Conservation (phyloP, 371 early-diverging fungal species). For the Mucor racemosus region DNA sequence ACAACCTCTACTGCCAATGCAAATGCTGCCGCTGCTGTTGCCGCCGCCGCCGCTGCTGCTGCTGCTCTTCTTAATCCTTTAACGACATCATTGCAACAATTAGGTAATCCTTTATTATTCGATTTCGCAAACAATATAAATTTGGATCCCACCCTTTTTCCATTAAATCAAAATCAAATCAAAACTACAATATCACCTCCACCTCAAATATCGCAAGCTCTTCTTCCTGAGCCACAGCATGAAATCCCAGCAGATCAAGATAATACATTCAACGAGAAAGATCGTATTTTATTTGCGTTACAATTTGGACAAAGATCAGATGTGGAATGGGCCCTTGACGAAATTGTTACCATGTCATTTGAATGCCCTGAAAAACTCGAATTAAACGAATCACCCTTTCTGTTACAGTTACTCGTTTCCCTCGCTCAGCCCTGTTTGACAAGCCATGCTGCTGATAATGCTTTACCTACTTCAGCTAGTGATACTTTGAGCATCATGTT, state of each 20-base stretch:
- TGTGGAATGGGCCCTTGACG: conserved; percentile 84
- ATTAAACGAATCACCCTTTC: conserved; percentile 64
- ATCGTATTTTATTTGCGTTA: conserved; percentile 76
- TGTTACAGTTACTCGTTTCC: conserved; percentile 57
- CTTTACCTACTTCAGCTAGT: conserved; percentile 18
- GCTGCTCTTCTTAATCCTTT: neutral
- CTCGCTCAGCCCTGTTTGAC: conserved; percentile 26
- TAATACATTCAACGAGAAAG: conserved; percentile 44
- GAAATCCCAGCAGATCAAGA: neutral
- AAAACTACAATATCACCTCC: neutral
- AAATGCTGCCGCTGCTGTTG: neutral
- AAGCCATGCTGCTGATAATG: conserved; percentile 16
- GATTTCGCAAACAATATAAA: conserved; percentile 13
- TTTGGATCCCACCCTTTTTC: conserved; percentile 2
- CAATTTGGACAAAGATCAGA: conserved; percentile 67
- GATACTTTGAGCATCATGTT: conserved; percentile 22
- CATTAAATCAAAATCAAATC: neutral
- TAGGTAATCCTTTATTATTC: conserved; percentile 10
- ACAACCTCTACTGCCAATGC: neutral
- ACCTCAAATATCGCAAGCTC: neutral
- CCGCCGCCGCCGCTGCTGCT: neutral
- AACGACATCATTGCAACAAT: neutral
- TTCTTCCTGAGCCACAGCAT: neutral
- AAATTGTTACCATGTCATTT: conserved; percentile 67
- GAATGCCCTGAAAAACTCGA: conserved; percentile 57